Percentiles rank a stretch among this genome's conserved stretches.
These are phyloP conservation scores for Trichosporon asahii DNA, from an alignment of 1,284 basidiomycete genomes.

Conservation along the genomic window DNA sequence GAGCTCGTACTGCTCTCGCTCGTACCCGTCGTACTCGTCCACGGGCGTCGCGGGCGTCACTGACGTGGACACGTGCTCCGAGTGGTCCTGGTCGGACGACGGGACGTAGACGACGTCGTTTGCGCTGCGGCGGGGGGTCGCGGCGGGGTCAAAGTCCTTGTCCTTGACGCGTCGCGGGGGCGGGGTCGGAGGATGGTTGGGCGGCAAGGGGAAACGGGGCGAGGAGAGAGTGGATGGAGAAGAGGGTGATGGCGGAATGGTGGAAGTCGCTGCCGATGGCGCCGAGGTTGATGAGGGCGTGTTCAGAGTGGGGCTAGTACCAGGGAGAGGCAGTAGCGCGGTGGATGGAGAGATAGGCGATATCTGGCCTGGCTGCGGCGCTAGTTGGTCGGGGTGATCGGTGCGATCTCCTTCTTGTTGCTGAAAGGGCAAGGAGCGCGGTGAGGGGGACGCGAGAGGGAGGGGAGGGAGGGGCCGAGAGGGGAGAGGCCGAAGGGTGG, in stretches of 20 bases:
- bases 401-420: not conserved
- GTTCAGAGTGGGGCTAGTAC: not conserved
- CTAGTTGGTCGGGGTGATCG: not conserved
- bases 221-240: not conserved
- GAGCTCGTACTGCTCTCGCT: not conserved
- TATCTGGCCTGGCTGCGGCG: not conserved
- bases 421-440: constrained; percentile 3
- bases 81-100: constrained; percentile 15
- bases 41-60: constrained; percentile 5
- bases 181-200: constrained; percentile 4
- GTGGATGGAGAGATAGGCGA: constrained; percentile 2
- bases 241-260: not conserved
- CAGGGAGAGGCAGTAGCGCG: not conserved
- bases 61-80: not conserved
- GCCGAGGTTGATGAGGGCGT: not conserved
- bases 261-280: constrained; percentile 4
- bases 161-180: constrained; percentile 6
- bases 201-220: not conserved
- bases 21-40: not conserved
- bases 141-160: not conserved
- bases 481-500: constrained; percentile 6
- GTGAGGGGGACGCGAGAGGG: constrained; percentile 2
- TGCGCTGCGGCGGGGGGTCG: constrained; percentile 26
- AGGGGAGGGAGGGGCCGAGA: constrained; percentile 7
- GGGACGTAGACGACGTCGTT: constrained; percentile 37